phyloP scores from a whole-genome alignment of 2,329 filamentous ascomycete species.

The Sclerotinia glacialis region DNA sequence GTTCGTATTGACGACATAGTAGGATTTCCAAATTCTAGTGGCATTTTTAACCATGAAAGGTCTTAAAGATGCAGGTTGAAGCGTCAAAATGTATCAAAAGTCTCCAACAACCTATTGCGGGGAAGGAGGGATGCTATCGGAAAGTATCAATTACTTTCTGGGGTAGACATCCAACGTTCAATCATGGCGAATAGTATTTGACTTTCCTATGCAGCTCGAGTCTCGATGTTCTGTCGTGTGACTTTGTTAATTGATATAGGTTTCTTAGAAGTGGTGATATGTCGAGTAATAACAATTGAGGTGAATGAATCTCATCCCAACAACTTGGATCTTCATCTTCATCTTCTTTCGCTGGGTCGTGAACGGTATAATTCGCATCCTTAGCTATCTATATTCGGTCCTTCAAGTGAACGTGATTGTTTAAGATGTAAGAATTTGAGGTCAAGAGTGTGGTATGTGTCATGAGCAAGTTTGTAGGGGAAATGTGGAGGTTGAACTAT shows the following conservation, averaged over 20 bases:
- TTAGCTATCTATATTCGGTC: constrained; percentile 11
- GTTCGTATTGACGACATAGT: not conserved
- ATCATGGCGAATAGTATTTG: not conserved
- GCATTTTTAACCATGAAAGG: not conserved
- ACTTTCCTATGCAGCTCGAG: constrained; percentile 6
- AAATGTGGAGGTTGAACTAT: constrained; percentile 1
- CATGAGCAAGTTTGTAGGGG: not conserved
- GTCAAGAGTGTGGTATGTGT: not conserved
- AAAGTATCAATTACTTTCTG: constrained; percentile 1
- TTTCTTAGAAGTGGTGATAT: not conserved
- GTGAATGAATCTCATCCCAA: constrained; percentile 16
- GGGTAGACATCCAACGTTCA: not conserved
- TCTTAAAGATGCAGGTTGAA: not conserved
- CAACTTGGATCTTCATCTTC: constrained; percentile 15
- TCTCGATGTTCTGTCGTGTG: constrained; percentile 9
- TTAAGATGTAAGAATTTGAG: constrained; percentile 1
- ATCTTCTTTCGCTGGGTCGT: not conserved
- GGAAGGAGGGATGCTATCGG: not conserved
- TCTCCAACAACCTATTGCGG: constrained; percentile 6
- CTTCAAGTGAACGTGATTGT: constrained; percentile 10
- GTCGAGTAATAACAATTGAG: constrained; percentile 1
- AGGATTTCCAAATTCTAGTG: not conserved
- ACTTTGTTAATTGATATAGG: constrained; percentile 8
- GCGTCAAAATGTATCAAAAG: not conserved
- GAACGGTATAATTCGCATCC: not conserved